Evolutionary conservation across 345 rosid species (phyloP).

Genomic region (Camelina laxa): DNA sequence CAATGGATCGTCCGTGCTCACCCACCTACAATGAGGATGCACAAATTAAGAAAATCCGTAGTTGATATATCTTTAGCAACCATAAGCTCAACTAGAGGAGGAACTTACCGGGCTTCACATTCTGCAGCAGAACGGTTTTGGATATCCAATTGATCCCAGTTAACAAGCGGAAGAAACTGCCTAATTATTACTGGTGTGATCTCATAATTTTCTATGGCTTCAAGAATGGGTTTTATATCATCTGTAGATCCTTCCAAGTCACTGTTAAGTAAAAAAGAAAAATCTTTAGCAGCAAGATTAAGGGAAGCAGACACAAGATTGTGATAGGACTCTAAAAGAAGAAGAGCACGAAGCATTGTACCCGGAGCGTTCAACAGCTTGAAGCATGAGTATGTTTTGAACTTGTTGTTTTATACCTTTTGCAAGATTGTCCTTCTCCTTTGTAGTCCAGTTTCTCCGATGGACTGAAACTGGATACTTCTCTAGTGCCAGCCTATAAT

Average conservation of each 20-base stretch:
- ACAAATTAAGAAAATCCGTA: constrained; percentile 11
- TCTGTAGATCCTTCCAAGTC: constrained; percentile 59
- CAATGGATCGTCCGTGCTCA: constrained; percentile 79
- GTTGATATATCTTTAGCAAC: background rate
- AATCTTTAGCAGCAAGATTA: too few relatives aligned
- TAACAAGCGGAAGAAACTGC: constrained; percentile 77
- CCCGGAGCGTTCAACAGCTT: constrained; percentile 59
- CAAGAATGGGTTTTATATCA: constrained; percentile 55
- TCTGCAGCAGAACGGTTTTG: constrained; percentile 75
- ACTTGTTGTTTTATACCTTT: constrained; percentile 77
- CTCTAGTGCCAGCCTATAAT: constrained; percentile 58
- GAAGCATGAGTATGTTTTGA: constrained; percentile 65
- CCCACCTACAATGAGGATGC: constrained; percentile 62
- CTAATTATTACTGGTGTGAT: constrained; percentile 70
- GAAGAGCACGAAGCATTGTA: too few relatives aligned
- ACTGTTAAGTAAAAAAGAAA: constrained; percentile 27
- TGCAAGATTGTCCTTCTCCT: constrained; percentile 70
- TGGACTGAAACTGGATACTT: constrained; percentile 58
- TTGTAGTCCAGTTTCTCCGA: constrained; percentile 70
- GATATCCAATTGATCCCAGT: constrained; percentile 70
- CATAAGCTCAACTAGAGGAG: constrained; percentile 21
- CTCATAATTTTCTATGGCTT: constrained; percentile 66
- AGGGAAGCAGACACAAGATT: too few relatives aligned
- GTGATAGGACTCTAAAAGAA: too few relatives aligned
- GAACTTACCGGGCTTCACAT: constrained; percentile 81